A percentile compares a stretch with the other conserved stretches of the same genome.
These are phyloP conservation scores for Entoloma clypeatum DNA, from an alignment of 1,284 basidiomycete species.

Conservation along the genomic window DNA sequence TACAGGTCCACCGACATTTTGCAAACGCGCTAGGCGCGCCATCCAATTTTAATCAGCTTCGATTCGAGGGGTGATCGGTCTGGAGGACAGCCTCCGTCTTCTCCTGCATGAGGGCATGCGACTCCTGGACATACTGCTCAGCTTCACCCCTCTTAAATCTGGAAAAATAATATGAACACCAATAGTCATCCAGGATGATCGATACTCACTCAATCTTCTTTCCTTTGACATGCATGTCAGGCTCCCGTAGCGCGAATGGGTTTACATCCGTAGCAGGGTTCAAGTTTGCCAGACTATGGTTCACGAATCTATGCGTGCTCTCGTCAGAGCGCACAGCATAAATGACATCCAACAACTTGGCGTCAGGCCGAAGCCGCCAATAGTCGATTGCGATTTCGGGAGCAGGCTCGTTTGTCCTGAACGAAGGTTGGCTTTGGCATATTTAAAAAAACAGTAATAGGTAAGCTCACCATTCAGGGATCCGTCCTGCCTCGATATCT, in stretches of 20 bases:
- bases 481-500: slow-evolving; percentile 80
- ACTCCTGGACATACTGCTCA: slow-evolving; percentile 58
- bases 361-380: slow-evolving; percentile 76
- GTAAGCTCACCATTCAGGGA: slow-evolving; percentile 75
- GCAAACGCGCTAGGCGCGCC: too few species aligned
- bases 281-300: slow-evolving; percentile 89
- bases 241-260: slow-evolving; percentile 89
- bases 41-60: too few species aligned
- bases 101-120: slow-evolving; percentile 43
- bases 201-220: slow-evolving; percentile 62
- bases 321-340: slow-evolving; percentile 92
- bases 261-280: slow-evolving; percentile 77
- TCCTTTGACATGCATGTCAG: slow-evolving; percentile 80
- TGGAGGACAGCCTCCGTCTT: slow-evolving; percentile 7
- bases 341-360: slow-evolving; percentile 84
- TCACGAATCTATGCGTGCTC: slow-evolving; percentile 88
- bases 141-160: slow-evolving; percentile 79
- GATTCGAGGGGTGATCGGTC: too few species aligned
- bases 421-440: slow-evolving; percentile 4
- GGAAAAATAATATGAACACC: slow-evolving; percentile 15
- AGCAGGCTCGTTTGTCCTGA: slow-evolving; percentile 62
- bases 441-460: not conserved
- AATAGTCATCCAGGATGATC: slow-evolving; percentile 1
- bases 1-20: too few species aligned
- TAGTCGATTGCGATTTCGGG: slow-evolving; percentile 92